These are phyloP conservation scores for Bryoglossum gracile DNA, from an alignment of 495 filamentous ascomycete genomes.

Conservation along the genomic window DNA sequence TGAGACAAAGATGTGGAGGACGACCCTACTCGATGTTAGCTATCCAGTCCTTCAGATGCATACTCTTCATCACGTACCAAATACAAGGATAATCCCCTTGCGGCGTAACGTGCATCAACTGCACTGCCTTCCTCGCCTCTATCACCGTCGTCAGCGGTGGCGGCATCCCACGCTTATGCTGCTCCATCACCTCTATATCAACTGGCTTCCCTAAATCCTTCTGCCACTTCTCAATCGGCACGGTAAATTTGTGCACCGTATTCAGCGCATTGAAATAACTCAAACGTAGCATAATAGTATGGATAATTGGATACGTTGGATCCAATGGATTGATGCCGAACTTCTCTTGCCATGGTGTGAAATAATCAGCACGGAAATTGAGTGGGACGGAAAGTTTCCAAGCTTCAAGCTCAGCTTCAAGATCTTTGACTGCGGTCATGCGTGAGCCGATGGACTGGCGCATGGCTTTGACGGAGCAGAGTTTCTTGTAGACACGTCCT, in stretches of 20 bases:
- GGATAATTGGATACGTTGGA: background rate
- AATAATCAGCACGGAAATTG: background rate
- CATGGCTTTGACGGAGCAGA: conserved; percentile 80
- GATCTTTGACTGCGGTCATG: conserved; percentile 86
- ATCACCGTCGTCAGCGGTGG: conserved; percentile 82
- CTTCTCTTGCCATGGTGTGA: background rate
- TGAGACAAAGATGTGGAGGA: conserved; percentile 94
- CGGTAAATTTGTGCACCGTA: background rate
- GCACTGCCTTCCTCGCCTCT: conserved; percentile 83
- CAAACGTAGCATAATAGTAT: background rate
- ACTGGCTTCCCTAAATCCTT: conserved; percentile 33
- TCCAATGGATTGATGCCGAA: background rate
- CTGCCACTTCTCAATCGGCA: background rate
- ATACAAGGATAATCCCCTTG: conserved; percentile 89
- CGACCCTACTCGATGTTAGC: too few relatives aligned
- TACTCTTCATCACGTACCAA: conserved; percentile 53
- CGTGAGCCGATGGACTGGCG: conserved; percentile 77
- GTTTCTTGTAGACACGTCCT: conserved; percentile 83
- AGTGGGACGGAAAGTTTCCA: conserved; percentile 92
- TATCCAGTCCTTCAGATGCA: conserved; percentile 16
- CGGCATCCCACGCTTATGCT: conserved; percentile 64
- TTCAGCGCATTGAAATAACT: background rate
- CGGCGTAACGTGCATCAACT: conserved; percentile 86
- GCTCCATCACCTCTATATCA: background rate
- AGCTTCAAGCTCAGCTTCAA: conserved; percentile 82